Conservation (phyloP, 202 grass and related monocot species). For the Setaria italica region DNA sequence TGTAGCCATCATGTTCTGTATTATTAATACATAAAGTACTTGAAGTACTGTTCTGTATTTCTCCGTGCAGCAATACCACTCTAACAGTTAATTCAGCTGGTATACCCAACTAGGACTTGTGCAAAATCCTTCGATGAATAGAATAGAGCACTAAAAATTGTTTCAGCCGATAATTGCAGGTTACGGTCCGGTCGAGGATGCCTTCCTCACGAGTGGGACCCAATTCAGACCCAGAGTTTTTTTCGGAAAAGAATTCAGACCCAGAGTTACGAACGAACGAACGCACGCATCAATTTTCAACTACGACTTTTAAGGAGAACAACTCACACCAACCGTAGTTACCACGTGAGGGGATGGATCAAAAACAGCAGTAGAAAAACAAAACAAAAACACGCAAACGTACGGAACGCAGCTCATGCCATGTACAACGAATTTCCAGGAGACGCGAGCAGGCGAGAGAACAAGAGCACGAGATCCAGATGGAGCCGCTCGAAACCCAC, state of each 20-base stretch:
- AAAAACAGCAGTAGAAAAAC: neutral
- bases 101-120: neutral
- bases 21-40: neutral
- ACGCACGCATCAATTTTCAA: constrained; percentile 8
- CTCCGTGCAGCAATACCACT: neutral
- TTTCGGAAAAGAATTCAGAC: neutral
- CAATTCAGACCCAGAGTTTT: neutral
- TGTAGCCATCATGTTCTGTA: neutral
- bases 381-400: neutral
- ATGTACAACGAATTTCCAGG: neutral
- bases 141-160: neutral
- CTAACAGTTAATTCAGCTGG: neutral
- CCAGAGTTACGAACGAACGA: neutral
- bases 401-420: neutral
- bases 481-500: neutral
- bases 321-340: neutral
- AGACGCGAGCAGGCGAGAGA: neutral
- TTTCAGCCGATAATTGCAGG: neutral
- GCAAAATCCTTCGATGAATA: neutral
- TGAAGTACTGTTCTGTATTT: neutral
- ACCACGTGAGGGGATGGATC: neutral
- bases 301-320: neutral
- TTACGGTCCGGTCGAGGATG: neutral
- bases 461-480: neutral
- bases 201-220: neutral